Evolutionary conservation across 2,329 filamentous ascomycete species (phyloP).

Genomic region (Piedraia hortae): DNA sequence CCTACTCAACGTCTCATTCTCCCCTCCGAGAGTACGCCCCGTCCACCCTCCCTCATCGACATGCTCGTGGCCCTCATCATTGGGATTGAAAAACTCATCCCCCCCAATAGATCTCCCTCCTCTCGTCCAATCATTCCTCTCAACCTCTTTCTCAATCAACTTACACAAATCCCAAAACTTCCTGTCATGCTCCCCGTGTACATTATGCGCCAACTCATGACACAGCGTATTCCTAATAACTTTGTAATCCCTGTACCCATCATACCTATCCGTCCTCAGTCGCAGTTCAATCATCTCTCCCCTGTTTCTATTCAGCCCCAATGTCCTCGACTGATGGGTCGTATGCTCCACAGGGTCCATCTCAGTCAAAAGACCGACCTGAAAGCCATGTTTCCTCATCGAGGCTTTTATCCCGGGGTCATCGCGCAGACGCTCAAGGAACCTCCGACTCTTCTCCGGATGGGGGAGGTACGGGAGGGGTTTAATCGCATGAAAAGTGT

Average conservation of each 20-base stretch:
- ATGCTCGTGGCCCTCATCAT: slow-evolving; percentile 19
- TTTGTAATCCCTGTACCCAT: slow-evolving; percentile 80
- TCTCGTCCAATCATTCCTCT: slow-evolving; percentile 46
- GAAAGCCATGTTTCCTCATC: slow-evolving; percentile 67
- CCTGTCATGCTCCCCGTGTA: slow-evolving; percentile 56
- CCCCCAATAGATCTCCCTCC: slow-evolving; percentile 36
- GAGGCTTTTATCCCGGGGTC: slow-evolving; percentile 63
- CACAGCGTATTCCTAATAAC: slow-evolving; percentile 78
- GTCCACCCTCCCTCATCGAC: slow-evolving; percentile 47
- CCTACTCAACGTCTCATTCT: slow-evolving; percentile 27
- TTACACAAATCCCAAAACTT: slow-evolving; percentile 76
- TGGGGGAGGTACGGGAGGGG: slow-evolving; percentile 54
- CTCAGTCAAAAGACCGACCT: slow-evolving; percentile 65
- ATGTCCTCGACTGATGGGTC: slow-evolving; percentile 48
- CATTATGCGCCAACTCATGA: slow-evolving; percentile 85
- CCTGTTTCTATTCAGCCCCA: slow-evolving; percentile 65
- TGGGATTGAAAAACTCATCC: slow-evolving; percentile 29
- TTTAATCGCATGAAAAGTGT: slow-evolving; percentile 56
- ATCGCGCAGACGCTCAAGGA: slow-evolving; percentile 47
- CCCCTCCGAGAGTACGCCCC: slow-evolving; percentile 32
- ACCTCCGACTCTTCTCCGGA: slow-evolving; percentile 39
- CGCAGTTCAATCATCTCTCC: slow-evolving; percentile 80
- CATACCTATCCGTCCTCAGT: slow-evolving; percentile 74
- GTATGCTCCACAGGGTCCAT: slow-evolving; percentile 82
- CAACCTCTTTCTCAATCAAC: slow-evolving; percentile 69